Evolutionary conservation across 805 yeast species (phyloP), one percentile per base, ranked within the genome.

Genomic region (Saturnispora diversa): DNA sequence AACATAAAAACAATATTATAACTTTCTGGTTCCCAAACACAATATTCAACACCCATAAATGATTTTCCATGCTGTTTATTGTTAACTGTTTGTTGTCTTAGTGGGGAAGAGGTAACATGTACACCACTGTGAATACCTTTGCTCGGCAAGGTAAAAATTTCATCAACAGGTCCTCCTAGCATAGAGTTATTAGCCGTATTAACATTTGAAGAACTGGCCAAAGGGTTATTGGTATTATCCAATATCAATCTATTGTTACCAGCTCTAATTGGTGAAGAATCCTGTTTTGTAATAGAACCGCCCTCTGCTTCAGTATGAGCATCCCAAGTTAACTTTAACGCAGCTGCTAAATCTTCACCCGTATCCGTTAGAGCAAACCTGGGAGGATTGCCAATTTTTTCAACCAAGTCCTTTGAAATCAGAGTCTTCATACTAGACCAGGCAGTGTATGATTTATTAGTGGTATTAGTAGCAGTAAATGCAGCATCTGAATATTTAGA

Each of bases 351-450:
- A 15, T 63, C 70, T 2, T 60, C 51, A 0, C 97, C 97, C 37
- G 69, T 74, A 7, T 80, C 86, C 0, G 94, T 84, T 17, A 88
- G 59, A 32, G 59, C 68, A 56, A 77, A 86, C 19, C 69, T 55
- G 26, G 65, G 63, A 0, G 90, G 88, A 24, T 79, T 64, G 0
- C 84, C 87, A 4, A 62, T 56, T 2, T 62, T 60, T 11, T 60
- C 62, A 0, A 88, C 80, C 26, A 83, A 62, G 12, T 72, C 83
- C 39, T 81, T 71, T 22, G 69, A 73, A 15, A 75, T 52, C 40
- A 90, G 62, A 1, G 80, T 76, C 44, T 80, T 80, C 26, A 80
- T 64, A 7, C 84, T 68, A 15, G 64, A 66, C 95, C 95, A 85
- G 0, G 94, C 90, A 2, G 85, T 75, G 53, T 82, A 76, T 10